Percentiles rank a stretch among this genome's conserved stretches.
phyloP scores from a whole-genome alignment of 2,329 filamentous ascomycete species.

The Talaromyces sp. region DNA sequence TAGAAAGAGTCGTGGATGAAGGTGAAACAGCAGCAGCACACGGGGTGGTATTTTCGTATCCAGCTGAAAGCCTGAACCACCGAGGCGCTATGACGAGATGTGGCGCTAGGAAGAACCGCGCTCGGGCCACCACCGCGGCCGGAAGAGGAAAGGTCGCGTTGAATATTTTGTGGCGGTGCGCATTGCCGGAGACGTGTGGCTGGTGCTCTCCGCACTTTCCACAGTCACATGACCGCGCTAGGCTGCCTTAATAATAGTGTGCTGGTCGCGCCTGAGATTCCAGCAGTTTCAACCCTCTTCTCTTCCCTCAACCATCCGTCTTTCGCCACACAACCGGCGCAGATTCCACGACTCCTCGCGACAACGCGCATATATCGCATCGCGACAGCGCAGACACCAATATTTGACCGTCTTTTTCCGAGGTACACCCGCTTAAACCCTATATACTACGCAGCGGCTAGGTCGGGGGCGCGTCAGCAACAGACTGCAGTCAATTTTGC shows the following conservation, averaged over 20 bases:
- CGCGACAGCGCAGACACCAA: background rate
- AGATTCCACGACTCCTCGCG: background rate
- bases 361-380: background rate
- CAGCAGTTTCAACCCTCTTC: constrained; percentile 9
- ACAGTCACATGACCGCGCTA: constrained; percentile 10
- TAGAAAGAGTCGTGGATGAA: background rate
- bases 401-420: background rate
- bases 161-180: background rate
- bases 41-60: background rate
- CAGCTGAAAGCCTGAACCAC: background rate
- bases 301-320: constrained; percentile 3
- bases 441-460: background rate
- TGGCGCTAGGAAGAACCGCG: background rate
- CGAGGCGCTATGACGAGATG: constrained; percentile 12
- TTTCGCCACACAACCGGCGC: background rate
- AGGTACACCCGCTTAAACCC: background rate
- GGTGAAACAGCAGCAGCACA: background rate
- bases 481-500: constrained; percentile 15
- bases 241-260: background rate
- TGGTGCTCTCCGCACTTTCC: background rate
- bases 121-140: background rate
- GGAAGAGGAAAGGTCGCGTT: background rate
- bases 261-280: constrained; percentile 6
- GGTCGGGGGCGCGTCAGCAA: background rate
- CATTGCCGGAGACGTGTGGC: background rate